Percentiles rank a stretch among this genome's conserved stretches.
These are phyloP conservation scores for Barnettozyma wickerhamii DNA, from an alignment of 805 yeast species.

Conservation along the genomic window DNA sequence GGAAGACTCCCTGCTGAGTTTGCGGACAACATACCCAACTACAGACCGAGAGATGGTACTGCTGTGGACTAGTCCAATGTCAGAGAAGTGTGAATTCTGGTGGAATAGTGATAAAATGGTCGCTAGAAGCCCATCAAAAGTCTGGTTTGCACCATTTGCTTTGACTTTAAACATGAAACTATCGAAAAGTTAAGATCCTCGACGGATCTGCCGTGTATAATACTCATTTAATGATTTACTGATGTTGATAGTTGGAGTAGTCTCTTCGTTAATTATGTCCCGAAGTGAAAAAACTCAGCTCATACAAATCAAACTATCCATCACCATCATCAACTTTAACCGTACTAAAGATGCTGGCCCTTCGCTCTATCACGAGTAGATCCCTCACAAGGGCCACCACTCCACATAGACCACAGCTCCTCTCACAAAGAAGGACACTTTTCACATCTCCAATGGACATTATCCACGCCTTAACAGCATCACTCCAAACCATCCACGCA, in stretches of 20 bases:
- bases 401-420: no score
- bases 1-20: constrained; percentile 91
- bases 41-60: constrained; percentile 94
- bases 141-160: neutral
- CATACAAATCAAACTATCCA: no score
- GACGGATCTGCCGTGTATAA: no score
- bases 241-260: no score
- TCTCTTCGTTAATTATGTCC: no score
- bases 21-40: constrained; percentile 65
- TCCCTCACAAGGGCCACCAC: no score
- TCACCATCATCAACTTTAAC: neutral
- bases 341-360: neutral
- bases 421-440: constrained; percentile 11
- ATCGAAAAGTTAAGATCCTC: no score
- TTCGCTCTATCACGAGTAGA: no score
- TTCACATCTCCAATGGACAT: constrained; percentile 13
- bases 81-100: neutral
- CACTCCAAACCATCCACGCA: constrained; percentile 46
- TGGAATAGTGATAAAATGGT: neutral
- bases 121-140: neutral
- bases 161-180: no score
- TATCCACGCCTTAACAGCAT: constrained; percentile 22
- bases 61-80: constrained; percentile 48
- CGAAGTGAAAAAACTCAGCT: no score
- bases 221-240: no score